Evolutionary conservation across 805 yeast species (phyloP).

Genomic region (Saccharomycopsis javanensis): DNA sequence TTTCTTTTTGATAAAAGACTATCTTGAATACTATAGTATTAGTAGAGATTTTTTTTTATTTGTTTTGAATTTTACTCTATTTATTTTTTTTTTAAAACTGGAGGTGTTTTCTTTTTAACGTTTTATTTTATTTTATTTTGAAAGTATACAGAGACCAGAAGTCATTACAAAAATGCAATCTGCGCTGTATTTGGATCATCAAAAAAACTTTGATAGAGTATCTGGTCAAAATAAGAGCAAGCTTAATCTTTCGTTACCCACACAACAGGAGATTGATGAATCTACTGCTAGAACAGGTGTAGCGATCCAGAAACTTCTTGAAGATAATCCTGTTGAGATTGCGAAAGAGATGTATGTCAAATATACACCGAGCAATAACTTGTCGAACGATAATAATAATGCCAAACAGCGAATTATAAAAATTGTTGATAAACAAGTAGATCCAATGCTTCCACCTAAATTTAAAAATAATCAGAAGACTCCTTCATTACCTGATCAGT

Average conservation of each 20-base stretch:
- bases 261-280: conserved; percentile 9
- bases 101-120: too few species aligned
- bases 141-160: not conserved
- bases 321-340: not conserved
- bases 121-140: too few species aligned
- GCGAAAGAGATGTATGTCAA: conserved; percentile 9
- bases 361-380: conserved; percentile 9
- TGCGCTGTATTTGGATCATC: not conserved
- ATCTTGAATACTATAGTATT: too few species aligned
- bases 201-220: conserved; percentile 5
- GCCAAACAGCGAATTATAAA: conserved; percentile 39
- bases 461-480: conserved; percentile 65
- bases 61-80: too few species aligned
- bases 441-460: conserved; percentile 81
- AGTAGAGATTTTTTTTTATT: too few species aligned
- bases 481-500: conserved; percentile 44
- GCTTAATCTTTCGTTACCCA: conserved; percentile 12
- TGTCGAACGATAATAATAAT: not conserved
- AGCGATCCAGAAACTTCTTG: conserved; percentile 9
- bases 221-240: conserved; percentile 3
- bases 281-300: conserved; percentile 5
- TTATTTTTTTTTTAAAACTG: too few species aligned
- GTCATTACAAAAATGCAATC: not conserved
- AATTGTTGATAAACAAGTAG: conserved; percentile 58
- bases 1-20: too few species aligned